Conservation (phyloP, 352 stramenopile species). For the Phytopythium ostracodes region DNA sequence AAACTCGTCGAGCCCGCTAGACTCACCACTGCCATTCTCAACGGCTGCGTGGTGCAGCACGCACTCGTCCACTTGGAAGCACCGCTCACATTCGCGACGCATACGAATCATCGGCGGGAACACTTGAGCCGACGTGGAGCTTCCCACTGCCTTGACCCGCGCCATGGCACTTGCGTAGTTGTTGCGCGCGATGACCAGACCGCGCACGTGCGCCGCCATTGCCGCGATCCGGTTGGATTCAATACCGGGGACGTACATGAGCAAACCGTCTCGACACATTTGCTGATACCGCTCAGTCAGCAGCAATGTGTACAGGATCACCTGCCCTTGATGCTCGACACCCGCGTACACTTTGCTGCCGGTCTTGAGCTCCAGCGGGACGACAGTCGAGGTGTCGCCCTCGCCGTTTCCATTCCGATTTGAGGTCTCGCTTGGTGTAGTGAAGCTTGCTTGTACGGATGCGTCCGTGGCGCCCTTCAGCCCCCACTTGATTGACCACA, state of each 20-base stretch:
- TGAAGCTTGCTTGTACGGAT: slow-evolving; percentile 51
- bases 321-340: slow-evolving; percentile 75
- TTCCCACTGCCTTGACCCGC: slow-evolving; percentile 50
- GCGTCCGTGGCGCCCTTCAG: slow-evolving; percentile 77
- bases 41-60: slow-evolving; percentile 79
- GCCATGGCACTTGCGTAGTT: slow-evolving; percentile 59
- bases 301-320: slow-evolving; percentile 88
- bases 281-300: slow-evolving; percentile 75
- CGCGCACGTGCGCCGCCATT: slow-evolving; percentile 49
- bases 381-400: slow-evolving; percentile 19
- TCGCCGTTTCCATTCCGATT: not conserved
- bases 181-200: slow-evolving; percentile 69
- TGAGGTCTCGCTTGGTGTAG: not conserved
- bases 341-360: slow-evolving; percentile 60
- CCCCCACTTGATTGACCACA: slow-evolving; percentile 84
- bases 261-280: slow-evolving; percentile 48
- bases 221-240: slow-evolving; percentile 66
- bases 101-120: slow-evolving; percentile 74
- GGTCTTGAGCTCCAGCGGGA: slow-evolving; percentile 87
- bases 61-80: slow-evolving; percentile 83
- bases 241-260: slow-evolving; percentile 70
- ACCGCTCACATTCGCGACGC: slow-evolving; percentile 63
- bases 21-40: slow-evolving; percentile 64
- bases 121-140: slow-evolving; percentile 37
- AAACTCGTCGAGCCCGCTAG: slow-evolving; percentile 63